Conservation (phyloP, 2,329 filamentous ascomycete species). For the Chaetomiaceae sp. region DNA sequence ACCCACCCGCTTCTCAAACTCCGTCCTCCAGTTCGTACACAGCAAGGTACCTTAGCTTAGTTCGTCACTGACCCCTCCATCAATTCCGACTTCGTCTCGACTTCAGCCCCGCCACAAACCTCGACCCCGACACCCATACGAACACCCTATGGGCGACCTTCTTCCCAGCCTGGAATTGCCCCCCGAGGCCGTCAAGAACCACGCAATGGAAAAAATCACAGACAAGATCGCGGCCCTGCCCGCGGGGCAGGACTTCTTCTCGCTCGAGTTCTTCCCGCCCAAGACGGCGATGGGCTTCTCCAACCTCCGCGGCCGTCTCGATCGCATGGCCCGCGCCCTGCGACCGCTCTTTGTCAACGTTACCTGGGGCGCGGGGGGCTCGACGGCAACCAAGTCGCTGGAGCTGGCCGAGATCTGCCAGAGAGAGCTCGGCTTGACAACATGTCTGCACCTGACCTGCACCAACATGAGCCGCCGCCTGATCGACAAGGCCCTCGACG, state of each 20-base stretch:
- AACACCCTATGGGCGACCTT: constrained; percentile 19
- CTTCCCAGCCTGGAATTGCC: constrained; percentile 20
- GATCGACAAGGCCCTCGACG: constrained; percentile 83
- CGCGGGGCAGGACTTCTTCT: constrained; percentile 79
- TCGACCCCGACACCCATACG: neutral
- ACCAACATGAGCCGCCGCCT: constrained; percentile 90
- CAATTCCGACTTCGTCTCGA: neutral
- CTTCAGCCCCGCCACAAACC: neutral
- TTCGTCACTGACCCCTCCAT: neutral
- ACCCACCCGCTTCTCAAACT: too few relatives aligned
- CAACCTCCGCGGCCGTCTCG: constrained; percentile 86
- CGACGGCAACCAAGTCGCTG: constrained; percentile 83
- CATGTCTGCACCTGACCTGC: constrained; percentile 92
- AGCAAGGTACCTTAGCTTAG: too few relatives aligned
- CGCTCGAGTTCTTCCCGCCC: constrained; percentile 97
- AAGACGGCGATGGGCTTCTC: constrained; percentile 95
- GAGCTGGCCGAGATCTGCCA: constrained; percentile 95
- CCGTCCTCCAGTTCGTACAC: too few relatives aligned
- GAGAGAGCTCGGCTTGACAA: constrained; percentile 84
- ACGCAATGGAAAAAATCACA: constrained; percentile 76
- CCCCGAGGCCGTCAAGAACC: constrained; percentile 17
- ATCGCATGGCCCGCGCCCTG: constrained; percentile 89
- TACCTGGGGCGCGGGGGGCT: constrained; percentile 95
- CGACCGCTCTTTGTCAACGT: constrained; percentile 94
- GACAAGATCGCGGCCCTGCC: constrained; percentile 91